These are phyloP conservation scores for Plasmodium adleri DNA, from an alignment of 169 alveolate genomes.

Conservation along the genomic window DNA sequence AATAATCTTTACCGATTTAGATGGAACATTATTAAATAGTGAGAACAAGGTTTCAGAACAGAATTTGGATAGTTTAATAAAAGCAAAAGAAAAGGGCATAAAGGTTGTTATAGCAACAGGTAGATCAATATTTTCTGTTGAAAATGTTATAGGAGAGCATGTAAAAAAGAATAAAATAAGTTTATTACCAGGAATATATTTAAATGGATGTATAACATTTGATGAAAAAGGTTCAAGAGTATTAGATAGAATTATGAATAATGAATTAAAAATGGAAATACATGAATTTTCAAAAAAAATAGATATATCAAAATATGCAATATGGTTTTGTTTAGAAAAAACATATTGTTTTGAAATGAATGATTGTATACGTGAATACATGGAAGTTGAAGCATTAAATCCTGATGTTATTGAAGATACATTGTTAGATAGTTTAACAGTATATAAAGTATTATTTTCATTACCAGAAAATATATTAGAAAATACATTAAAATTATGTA, in stretches of 20 bases:
- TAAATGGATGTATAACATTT: conserved; percentile 79
- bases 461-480: conserved; percentile 75
- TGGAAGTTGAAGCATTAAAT: conserved; percentile 10
- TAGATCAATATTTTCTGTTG: conserved; percentile 39
- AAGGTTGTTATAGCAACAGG: conserved; percentile 53
- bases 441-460: conserved; percentile 71
- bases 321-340: conserved; percentile 72
- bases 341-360: conserved; percentile 62
- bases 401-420: conserved; percentile 40
- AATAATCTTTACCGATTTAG: conserved; percentile 55
- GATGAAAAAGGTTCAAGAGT: conserved; percentile 74
- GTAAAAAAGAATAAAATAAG: conserved; percentile 35
- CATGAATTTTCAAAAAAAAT: conserved; percentile 54
- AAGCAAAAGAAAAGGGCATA: conserved; percentile 47
- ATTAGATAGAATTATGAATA: conserved; percentile 36
- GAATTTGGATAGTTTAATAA: conserved; percentile 44
- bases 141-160: conserved; percentile 43
- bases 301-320: conserved; percentile 38
- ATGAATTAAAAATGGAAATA: conserved; percentile 42
- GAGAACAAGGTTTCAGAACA: conserved; percentile 18
- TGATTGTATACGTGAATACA: conserved; percentile 16
- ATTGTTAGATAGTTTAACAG: conserved; percentile 47
- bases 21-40: conserved; percentile 54
- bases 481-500: conserved; percentile 68
- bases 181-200: conserved; percentile 78